phyloP scores from a whole-genome alignment of 768 basidiomycete genomes.

The Hirschioporus abietinus region DNA sequence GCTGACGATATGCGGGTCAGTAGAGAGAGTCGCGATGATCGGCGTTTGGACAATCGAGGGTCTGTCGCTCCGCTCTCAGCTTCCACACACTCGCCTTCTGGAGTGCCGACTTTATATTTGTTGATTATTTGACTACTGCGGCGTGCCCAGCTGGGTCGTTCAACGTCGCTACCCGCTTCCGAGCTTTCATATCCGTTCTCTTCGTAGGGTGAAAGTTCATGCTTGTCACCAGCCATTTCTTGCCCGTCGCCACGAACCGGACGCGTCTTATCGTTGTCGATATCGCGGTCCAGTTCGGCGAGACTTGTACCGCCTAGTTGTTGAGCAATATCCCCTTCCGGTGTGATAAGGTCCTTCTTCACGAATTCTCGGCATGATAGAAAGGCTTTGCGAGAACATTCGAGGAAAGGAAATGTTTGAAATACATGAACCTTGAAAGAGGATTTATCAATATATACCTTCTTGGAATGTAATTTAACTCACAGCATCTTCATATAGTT shows the following conservation, averaged over 20 bases:
- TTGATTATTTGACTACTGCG: neutral
- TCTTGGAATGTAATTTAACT: conserved; percentile 23
- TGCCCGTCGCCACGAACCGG: conserved; percentile 74
- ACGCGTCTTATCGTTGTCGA: conserved; percentile 57
- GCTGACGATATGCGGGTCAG: neutral
- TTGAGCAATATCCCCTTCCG: conserved; percentile 45
- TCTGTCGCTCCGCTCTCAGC: neutral
- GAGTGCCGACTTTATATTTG: neutral
- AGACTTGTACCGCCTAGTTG: conserved; percentile 51
- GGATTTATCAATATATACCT: conserved; percentile 1
- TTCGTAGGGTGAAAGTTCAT: neutral
- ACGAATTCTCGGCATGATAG: conserved; percentile 68
- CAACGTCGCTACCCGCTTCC: neutral
- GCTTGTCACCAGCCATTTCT: conserved; percentile 1
- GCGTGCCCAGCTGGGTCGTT: neutral
- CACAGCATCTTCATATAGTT: conserved; percentile 88
- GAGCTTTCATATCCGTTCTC: conserved; percentile 1
- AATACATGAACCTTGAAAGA: conserved; percentile 81
- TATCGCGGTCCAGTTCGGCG: conserved; percentile 60
- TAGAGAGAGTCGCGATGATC: neutral
- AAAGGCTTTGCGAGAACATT: conserved; percentile 60
- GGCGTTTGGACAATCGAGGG: neutral
- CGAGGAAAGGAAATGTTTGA: conserved; percentile 79
- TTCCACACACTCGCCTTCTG: neutral
- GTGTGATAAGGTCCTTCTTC: conserved; percentile 47